Percentiles rank a stretch among this genome's conserved stretches.
Evolutionary conservation across 169 alveolate species (phyloP).

Genomic region (Plasmodium adleri): DNA sequence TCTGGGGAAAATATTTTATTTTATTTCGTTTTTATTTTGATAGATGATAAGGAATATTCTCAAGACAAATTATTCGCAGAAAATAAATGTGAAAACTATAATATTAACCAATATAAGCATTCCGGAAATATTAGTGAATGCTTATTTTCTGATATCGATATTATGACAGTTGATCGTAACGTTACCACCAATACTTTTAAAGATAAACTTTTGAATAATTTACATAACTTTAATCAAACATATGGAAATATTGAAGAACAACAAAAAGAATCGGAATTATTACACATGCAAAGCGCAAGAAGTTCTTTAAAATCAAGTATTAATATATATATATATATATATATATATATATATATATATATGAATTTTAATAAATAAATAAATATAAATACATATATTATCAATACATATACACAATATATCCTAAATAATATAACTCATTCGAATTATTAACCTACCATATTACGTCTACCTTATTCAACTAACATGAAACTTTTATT

Average conservation of each 20-base stretch:
- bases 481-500: neutral
- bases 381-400: neutral
- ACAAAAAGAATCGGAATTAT: constrained; percentile 25
- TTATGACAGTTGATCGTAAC: constrained; percentile 8
- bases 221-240: constrained; percentile 9
- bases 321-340: neutral
- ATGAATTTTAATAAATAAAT: neutral
- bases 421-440: too few species aligned
- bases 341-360: neutral
- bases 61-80: constrained; percentile 1
- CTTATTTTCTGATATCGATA: constrained; percentile 34
- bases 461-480: neutral
- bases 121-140: constrained; percentile 19
- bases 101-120: neutral
- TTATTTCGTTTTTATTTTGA: neutral
- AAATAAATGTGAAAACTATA: neutral
- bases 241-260: constrained; percentile 8
- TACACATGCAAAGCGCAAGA: constrained; percentile 73
- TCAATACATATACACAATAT: too few species aligned
- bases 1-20: neutral
- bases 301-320: constrained; percentile 73
- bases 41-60: constrained; percentile 40
- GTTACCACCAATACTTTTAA: neutral
- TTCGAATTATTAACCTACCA: neutral
- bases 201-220: constrained; percentile 1